These are phyloP conservation scores for Clitoria ternatea DNA, from an alignment of 306 rosid species.

Conservation along the genomic window DNA sequence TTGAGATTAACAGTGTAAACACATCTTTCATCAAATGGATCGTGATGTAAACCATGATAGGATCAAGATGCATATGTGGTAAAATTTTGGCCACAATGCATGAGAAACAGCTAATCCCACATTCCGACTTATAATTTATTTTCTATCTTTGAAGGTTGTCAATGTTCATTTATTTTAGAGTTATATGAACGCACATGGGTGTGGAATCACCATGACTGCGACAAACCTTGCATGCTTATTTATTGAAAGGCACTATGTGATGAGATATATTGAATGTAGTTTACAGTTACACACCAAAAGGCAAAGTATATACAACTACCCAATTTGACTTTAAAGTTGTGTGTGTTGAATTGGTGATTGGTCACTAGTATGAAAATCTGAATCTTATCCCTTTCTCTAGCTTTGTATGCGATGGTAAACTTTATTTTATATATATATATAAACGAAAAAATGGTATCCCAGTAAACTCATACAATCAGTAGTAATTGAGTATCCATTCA, in stretches of 20 bases:
- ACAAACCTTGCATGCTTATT: constrained; percentile 32
- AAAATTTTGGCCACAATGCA: constrained; percentile 21
- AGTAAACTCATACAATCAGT: no score
- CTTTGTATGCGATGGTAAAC: not conserved
- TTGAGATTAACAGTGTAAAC: not conserved
- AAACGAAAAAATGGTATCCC: no score
- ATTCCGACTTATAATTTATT: not conserved
- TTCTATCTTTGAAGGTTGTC: constrained; percentile 9
- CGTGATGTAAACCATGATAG: not conserved
- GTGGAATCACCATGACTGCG: constrained; percentile 30
- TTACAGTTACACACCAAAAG: constrained; percentile 21
- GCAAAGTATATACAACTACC: not conserved
- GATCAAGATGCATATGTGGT: constrained; percentile 23
- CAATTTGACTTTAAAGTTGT: constrained; percentile 2
- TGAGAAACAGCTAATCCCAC: constrained; percentile 19
- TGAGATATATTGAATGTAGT: constrained; percentile 6
- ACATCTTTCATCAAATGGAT: no score
- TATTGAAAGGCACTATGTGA: constrained; percentile 17
- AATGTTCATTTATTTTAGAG: constrained; percentile 36
- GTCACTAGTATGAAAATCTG: not conserved
- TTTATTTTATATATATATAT: no score
- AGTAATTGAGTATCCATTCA: no score
- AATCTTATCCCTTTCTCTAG: not conserved
- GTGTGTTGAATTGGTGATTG: not conserved
- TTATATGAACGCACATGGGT: constrained; percentile 34